Base-by-base conservation (phyloP, 805 yeast genomes). In the Candida lessepsii region DNA sequence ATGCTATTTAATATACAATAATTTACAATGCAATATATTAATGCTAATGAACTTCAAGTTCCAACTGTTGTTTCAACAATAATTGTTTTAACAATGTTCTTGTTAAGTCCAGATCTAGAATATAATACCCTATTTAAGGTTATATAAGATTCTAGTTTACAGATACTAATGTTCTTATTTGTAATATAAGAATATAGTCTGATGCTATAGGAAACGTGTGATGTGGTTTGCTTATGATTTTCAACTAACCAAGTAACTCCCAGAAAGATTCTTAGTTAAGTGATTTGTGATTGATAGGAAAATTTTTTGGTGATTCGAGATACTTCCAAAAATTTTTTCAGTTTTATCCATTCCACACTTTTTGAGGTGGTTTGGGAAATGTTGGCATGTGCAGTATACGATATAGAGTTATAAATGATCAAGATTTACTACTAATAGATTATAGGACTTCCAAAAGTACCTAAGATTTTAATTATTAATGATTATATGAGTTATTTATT, bases 261-360 rank as follows among this genome's bases (percentile, higher is more conserved):
- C 9, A n/a, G 13, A 20, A 14, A 32, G 19, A 18, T 29, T 32
- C 27, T 32, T 32, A 13, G 27, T 32, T 32, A 29, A 19, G 19
- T 32, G 35, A 21, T 32, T 32, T 27, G 24, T 5, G 14, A 13
- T 6, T 27, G 29, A 29, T 31, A 32, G 25, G 32, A 39, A 39
- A 32, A 23, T 32, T 39, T 39, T 39, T 39, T 20, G 35, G 32
- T 31, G 42, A 39, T 39, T 39, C 42, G 42, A 39, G 42, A 39
- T 13, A 39, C 18, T 39, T 39, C 42, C 29, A 33, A 29, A 26
- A 31, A 38, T 14, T 16, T 38, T 36, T 36, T 34, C 37, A 25
- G 11, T 24, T 24, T 34, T 34, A 24, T 10, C 37, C 37, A 34
- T 24, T 34, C 37, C 37, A 34, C 37, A 24, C 37, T 25, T 25